These are phyloP conservation scores for Boletus speciosus DNA, from an alignment of 768 basidiomycete genomes.

Conservation along the genomic window DNA sequence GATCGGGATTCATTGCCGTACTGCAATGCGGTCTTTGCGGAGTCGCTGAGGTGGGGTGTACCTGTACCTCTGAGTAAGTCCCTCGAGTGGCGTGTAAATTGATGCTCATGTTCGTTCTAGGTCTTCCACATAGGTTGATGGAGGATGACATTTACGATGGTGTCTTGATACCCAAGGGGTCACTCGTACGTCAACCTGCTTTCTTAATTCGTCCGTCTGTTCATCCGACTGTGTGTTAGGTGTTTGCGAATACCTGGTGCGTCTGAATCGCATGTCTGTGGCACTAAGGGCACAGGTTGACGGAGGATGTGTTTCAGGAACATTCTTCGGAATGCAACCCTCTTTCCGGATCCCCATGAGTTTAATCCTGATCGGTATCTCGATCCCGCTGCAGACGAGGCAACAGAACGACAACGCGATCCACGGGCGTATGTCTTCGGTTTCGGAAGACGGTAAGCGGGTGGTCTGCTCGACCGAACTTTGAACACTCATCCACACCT, in stretches of 20 bases:
- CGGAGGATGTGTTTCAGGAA: slow-evolving; percentile 28
- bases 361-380: slow-evolving; percentile 58
- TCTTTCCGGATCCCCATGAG: slow-evolving; percentile 47
- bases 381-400: slow-evolving; percentile 16
- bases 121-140: slow-evolving; percentile 61
- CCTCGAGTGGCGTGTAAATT: not conserved
- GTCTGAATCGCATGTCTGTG: slow-evolving; percentile 3
- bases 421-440: slow-evolving; percentile 47
- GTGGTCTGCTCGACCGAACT: not conserved
- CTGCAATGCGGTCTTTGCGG: slow-evolving; percentile 53
- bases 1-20: slow-evolving; percentile 59
- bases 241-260: slow-evolving; percentile 64
- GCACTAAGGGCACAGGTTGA: not conserved
- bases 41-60: slow-evolving; percentile 53
- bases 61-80: slow-evolving; percentile 56
- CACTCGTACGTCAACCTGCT: slow-evolving; percentile 39
- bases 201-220: not conserved
- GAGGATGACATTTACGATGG: slow-evolving; percentile 64
- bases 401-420: slow-evolving; percentile 34
- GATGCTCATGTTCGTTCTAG: slow-evolving; percentile 29
- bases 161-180: slow-evolving; percentile 59
- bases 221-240: slow-evolving; percentile 17
- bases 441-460: slow-evolving; percentile 41
- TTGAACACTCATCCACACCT: not conserved
- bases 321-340: slow-evolving; percentile 45